Conservation (phyloP, 352 stramenopile species). For the Globisporangium recalcitrans region DNA sequence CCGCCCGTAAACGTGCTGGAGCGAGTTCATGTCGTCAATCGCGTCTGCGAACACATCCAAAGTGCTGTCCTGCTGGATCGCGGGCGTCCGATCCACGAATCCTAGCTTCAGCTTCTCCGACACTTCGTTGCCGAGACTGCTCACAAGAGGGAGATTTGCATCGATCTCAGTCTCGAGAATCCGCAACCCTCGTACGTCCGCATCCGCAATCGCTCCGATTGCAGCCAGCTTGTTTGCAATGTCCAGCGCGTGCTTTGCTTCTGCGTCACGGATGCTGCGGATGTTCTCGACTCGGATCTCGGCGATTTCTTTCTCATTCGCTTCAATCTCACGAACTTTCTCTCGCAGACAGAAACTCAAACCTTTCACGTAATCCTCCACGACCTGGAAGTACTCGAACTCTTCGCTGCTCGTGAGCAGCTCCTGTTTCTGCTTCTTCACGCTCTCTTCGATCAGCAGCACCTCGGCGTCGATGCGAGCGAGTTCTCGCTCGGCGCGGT, state of each 20-base stretch:
- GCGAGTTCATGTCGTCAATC: constrained; percentile 63
- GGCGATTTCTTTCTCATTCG: constrained; percentile 33
- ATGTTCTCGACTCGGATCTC: constrained; percentile 14
- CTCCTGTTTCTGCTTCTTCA: constrained; percentile 42
- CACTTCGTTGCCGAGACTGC: neutral
- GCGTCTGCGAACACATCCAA: constrained; percentile 52
- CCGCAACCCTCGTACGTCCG: neutral
- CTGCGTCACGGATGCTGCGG: constrained; percentile 11
- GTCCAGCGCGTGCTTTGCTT: neutral
- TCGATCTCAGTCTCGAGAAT: constrained; percentile 6
- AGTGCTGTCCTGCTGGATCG: constrained; percentile 1
- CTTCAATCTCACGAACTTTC: constrained; percentile 47
- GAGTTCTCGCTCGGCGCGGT: constrained; percentile 46
- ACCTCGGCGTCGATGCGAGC: constrained; percentile 48
- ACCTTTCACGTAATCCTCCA: constrained; percentile 70
- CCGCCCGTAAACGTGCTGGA: constrained; percentile 46
- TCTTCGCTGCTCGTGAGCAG: constrained; percentile 51
- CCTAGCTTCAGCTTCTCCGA: constrained; percentile 16
- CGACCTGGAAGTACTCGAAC: constrained; percentile 74
- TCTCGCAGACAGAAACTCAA: constrained; percentile 72
- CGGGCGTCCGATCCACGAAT: constrained; percentile 21
- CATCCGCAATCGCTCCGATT: neutral
- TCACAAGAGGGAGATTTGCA: neutral
- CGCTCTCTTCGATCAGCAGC: constrained; percentile 33
- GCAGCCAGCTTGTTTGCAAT: constrained; percentile 7